These are phyloP conservation scores for Dipteronia sinensis DNA, from an alignment of 345 rosid genomes.

Conservation along the genomic window DNA sequence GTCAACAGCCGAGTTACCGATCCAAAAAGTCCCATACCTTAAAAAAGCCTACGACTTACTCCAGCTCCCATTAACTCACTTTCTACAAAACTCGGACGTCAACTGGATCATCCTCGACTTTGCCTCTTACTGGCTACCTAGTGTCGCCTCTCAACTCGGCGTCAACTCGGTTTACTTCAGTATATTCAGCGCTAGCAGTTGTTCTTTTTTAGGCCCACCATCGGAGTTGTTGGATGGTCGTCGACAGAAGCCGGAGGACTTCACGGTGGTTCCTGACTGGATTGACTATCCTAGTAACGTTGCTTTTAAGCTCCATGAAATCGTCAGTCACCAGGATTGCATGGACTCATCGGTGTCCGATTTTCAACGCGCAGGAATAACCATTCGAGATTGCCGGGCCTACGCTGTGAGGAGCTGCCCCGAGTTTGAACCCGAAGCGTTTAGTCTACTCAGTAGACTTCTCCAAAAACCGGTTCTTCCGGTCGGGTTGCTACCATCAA, in stretches of 20 bases:
- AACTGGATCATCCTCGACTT: slow-evolving; percentile 21
- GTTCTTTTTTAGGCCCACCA: slow-evolving; percentile 22
- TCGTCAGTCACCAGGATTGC: neutral
- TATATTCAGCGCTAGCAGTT: slow-evolving; percentile 23
- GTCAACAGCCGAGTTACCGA: slow-evolving; percentile 11
- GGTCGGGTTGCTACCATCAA: neutral
- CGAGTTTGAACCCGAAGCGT: slow-evolving; percentile 25
- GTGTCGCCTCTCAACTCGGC: slow-evolving; percentile 18
- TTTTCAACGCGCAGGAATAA: neutral
- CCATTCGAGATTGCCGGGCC: neutral
- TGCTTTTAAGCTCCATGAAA: slow-evolving; percentile 22
- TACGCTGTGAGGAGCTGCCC: slow-evolving; percentile 16
- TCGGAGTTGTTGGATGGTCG: slow-evolving; percentile 14
- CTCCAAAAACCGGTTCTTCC: slow-evolving; percentile 5
- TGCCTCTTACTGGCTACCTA: slow-evolving; percentile 10
- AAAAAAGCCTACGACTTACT: slow-evolving; percentile 9
- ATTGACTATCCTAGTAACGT: slow-evolving; percentile 26
- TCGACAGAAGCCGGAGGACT: slow-evolving; percentile 28
- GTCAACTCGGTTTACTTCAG: slow-evolving; percentile 30
- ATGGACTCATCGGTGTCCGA: slow-evolving; percentile 19
- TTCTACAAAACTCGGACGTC: slow-evolving; percentile 1
- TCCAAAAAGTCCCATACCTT: slow-evolving; percentile 4
- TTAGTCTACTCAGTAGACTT: slow-evolving; percentile 15
- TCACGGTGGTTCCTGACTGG: slow-evolving; percentile 36
- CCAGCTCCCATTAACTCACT: neutral